These are phyloP conservation scores for Fusarium hostae DNA, from an alignment of 2,329 filamentous ascomycete species.

Conservation along the genomic window DNA sequence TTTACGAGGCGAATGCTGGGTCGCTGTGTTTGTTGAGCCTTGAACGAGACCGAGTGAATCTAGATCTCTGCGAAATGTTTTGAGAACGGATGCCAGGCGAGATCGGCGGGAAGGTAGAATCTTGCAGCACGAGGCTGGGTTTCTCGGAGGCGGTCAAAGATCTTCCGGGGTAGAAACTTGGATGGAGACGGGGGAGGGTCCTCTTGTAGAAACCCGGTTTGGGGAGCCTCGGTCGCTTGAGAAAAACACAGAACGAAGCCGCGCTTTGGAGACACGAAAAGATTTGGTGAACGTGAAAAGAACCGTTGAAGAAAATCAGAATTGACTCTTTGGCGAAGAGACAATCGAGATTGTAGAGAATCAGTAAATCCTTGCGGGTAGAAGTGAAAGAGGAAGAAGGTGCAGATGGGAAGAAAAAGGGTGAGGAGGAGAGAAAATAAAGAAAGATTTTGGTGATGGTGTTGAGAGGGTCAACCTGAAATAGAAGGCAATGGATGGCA, in stretches of 20 bases:
- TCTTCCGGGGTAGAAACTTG: constrained; percentile 41
- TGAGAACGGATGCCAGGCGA: constrained; percentile 36
- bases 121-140: constrained; percentile 36
- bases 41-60: constrained; percentile 1
- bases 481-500: constrained; percentile 18
- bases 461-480: constrained; percentile 30
- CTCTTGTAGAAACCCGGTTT: constrained; percentile 14
- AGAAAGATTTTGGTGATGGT: constrained; percentile 32
- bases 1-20: neutral
- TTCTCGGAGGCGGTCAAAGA: constrained; percentile 43
- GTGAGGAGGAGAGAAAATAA: constrained; percentile 13
- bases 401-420: neutral
- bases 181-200: constrained; percentile 36
- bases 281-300: neutral
- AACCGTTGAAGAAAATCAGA: constrained; percentile 17
- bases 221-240: neutral
- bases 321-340: neutral
- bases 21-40: neutral
- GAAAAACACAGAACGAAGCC: neutral
- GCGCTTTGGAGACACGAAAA: neutral
- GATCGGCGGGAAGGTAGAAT: constrained; percentile 30
- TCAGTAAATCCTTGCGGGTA: constrained; percentile 1
- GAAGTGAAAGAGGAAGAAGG: constrained; percentile 13
- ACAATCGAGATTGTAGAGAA: constrained; percentile 3
- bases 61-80: constrained; percentile 13